Base-by-base conservation (phyloP, 192 early-diverging fungal genomes). In the Thoreauomyces humboldtii region DNA sequence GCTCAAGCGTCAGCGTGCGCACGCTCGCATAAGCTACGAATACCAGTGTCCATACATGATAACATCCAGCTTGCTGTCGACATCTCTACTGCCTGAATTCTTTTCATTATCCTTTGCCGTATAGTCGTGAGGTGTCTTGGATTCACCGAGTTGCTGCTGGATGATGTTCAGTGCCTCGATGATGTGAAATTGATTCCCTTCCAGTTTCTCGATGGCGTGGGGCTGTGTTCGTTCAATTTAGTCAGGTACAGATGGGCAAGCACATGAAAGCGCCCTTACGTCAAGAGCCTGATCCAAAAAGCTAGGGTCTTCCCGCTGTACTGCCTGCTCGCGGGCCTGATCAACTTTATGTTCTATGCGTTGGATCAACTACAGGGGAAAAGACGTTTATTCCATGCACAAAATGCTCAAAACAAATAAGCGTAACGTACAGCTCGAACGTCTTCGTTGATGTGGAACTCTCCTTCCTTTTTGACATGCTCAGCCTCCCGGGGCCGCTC, bases 161-260 rank as follows among this genome's bases (percentile, higher is more conserved):
- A 82, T 63, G 6, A 69, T 31, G 36, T 83, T 80, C 15, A 83
- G 60, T 7, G 69, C 62, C 65, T 80, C 81, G 45, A 83, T 73
- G 27, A 83, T 78, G 27, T 77, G 72, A 62, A 78, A 83, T 61
- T 83, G 81, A 50, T 74, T 76, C 53, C 76, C 81, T 63, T 74
- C 63, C 3, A 83, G 32, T 35, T 72, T 58, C 32, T 65, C 41
- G 17, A 83, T 61, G 9, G 64, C 54, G 36, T 70, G 51, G n/a
- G 72, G 65, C 73, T 57, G 52, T 4, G 31, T 4, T 24, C 33
- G 31, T 9, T 17, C 38, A 41, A 17, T 41, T 41, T 41, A n/a
- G n/a, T n/a, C 17, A 9, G 38, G 38, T 12, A 9, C 47, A 48
- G 9, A 22, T 9, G 24, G 12, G 47, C 9, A n/a, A 50, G 7